Percentiles rank a stretch among this genome's conserved stretches.
phyloP scores from a whole-genome alignment of 768 basidiomycete species.

The Macrolepiota dolichaula region DNA sequence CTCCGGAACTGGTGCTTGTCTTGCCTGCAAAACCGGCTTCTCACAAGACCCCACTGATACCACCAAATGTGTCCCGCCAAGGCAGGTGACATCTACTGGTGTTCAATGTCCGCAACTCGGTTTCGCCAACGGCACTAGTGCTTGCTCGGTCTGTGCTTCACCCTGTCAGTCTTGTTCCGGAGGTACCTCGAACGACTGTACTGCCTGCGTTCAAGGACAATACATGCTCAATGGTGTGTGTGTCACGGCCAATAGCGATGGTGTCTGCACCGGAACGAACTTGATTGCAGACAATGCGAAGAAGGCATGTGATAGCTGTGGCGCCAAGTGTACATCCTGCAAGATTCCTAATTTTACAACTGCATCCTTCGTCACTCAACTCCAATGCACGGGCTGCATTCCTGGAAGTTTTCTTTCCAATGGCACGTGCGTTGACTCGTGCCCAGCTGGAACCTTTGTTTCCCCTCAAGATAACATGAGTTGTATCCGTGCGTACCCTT shows the following conservation, averaged over 20 bases:
- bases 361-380: conserved; percentile 58
- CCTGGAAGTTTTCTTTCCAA: conserved; percentile 73
- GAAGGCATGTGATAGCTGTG: conserved; percentile 77
- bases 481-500: conserved; percentile 48
- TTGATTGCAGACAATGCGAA: conserved; percentile 79
- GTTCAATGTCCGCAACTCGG: conserved; percentile 61
- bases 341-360: conserved; percentile 65
- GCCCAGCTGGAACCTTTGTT: conserved; percentile 71
- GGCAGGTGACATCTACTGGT: conserved; percentile 49
- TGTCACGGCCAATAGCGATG: conserved; percentile 58
- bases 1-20: conserved; percentile 63
- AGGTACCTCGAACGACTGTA: conserved; percentile 60
- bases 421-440: conserved; percentile 65
- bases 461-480: conserved; percentile 70
- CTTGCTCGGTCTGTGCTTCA: conserved; percentile 57
- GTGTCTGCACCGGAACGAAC: conserved; percentile 65
- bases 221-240: conserved; percentile 66
- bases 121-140: conserved; percentile 44
- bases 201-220: conserved; percentile 58
- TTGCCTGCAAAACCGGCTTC: conserved; percentile 65
- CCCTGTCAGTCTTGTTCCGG: conserved; percentile 70
- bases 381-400: conserved; percentile 75
- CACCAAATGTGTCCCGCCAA: conserved; percentile 59
- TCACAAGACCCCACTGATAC: conserved; percentile 58
- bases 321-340: conserved; percentile 74